A percentile compares a stretch with the other conserved stretches of the same genome.
phyloP scores from a whole-genome alignment of 2,329 filamentous ascomycete genomes.

The Diplodia seriata region DNA sequence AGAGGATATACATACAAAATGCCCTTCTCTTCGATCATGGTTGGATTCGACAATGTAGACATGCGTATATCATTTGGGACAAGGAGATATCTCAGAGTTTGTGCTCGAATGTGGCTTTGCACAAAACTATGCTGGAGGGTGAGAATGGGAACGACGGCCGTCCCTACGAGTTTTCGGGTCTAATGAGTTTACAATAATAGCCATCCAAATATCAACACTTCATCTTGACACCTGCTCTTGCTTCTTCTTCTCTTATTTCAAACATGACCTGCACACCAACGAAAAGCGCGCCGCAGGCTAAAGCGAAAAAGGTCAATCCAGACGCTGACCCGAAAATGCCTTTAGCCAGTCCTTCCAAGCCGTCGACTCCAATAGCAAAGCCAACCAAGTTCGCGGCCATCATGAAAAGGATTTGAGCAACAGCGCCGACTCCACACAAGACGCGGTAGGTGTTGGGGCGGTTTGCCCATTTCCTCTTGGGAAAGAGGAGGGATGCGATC shows the following conservation, averaged over 20 bases:
- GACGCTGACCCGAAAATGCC: constrained; percentile 79
- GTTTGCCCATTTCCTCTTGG: constrained; percentile 72
- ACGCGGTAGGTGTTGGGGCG: constrained; percentile 77
- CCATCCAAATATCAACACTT: constrained; percentile 68
- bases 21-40: too few species aligned
- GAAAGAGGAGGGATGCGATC: constrained; percentile 74
- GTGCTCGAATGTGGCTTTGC: too few species aligned
- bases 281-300: constrained; percentile 77
- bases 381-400: constrained; percentile 94
- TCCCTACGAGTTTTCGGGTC: not conserved
- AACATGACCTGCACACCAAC: constrained; percentile 94
- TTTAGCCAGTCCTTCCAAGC: constrained; percentile 75
- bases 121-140: not conserved
- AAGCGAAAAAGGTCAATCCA: constrained; percentile 75
- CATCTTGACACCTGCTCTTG: constrained; percentile 78
- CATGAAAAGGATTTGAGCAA: constrained; percentile 90
- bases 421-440: constrained; percentile 79
- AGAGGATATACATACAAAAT: too few species aligned
- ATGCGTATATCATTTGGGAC: too few species aligned
- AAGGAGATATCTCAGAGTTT: too few species aligned
- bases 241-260: constrained; percentile 86
- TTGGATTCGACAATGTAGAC: too few species aligned
- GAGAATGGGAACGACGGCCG: not conserved
- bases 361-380: constrained; percentile 91
- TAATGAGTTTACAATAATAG: not conserved